phyloP scores from a whole-genome alignment of 345 rosid species.

The Nephelium lappaceum region DNA sequence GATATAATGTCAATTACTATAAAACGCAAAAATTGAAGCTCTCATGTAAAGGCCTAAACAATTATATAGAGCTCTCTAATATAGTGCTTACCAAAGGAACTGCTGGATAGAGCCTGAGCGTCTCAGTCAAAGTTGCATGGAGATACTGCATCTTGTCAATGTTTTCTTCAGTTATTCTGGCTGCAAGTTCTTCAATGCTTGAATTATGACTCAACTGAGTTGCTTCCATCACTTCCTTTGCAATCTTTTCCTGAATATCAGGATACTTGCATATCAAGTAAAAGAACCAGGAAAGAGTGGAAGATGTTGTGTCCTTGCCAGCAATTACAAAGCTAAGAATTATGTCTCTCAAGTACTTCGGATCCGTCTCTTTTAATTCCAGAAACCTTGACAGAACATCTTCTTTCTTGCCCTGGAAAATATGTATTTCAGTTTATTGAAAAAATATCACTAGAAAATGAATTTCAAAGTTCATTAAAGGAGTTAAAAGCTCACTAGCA shows the following conservation, averaged over 20 bases:
- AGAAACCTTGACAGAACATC: constrained; percentile 38
- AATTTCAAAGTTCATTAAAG: too few relatives aligned
- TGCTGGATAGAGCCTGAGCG: constrained; percentile 37
- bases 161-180: constrained; percentile 24
- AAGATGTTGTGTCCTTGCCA: constrained; percentile 35
- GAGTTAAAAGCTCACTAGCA: constrained; percentile 8
- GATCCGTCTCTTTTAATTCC: constrained; percentile 20
- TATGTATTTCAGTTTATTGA: background rate
- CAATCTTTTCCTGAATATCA: constrained; percentile 23
- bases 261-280: constrained; percentile 37
- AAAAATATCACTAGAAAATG: background rate
- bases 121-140: constrained; percentile 36
- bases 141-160: constrained; percentile 34
- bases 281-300: constrained; percentile 35
- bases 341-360: constrained; percentile 34
- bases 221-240: constrained; percentile 24
- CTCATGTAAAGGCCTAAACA: too few relatives aligned
- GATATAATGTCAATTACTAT: too few relatives aligned
- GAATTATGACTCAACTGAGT: constrained; percentile 8
- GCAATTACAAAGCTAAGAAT: constrained; percentile 33
- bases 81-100: constrained; percentile 26
- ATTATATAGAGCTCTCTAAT: too few relatives aligned
- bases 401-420: constrained; percentile 26
- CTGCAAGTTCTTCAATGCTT: constrained; percentile 17
- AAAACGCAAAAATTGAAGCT: too few relatives aligned